Evolutionary conservation across 2,329 filamentous ascomycete genomes (phyloP).

Genomic region (Talaromyces sp.): DNA sequence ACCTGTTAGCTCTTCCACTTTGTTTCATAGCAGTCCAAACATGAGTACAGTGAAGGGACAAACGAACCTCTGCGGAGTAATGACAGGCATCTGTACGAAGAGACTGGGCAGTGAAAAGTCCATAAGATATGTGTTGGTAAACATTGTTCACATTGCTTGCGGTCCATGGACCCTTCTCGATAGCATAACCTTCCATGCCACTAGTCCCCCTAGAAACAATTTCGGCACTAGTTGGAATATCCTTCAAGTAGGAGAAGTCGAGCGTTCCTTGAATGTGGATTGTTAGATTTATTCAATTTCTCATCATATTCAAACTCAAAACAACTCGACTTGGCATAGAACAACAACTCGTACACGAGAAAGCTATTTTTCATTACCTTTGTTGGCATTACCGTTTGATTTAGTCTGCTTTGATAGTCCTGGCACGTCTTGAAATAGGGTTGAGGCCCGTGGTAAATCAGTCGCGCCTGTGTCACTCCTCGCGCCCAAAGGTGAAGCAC

Average conservation of each 20-base stretch:
- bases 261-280: neutral
- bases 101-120: neutral
- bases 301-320: neutral
- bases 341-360: neutral
- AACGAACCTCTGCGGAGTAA: constrained; percentile 13
- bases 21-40: neutral
- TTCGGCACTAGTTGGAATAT: neutral
- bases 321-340: neutral
- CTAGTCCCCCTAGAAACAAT: neutral
- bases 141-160: too few species aligned
- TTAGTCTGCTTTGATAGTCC: neutral
- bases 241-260: constrained; percentile 7
- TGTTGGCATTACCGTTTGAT: neutral
- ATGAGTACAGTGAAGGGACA: neutral
- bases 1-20: neutral
- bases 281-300: constrained; percentile 3
- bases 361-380: constrained; percentile 4
- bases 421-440: neutral
- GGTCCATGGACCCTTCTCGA: too few species aligned
- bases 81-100: neutral
- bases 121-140: neutral
- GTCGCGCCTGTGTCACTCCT: too few species aligned
- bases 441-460: neutral
- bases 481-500: too few species aligned
- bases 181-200: neutral